These are phyloP conservation scores for Chrysoporthe austroafricana DNA, from an alignment of 2,329 filamentous ascomycete genomes.

Conservation along the genomic window DNA sequence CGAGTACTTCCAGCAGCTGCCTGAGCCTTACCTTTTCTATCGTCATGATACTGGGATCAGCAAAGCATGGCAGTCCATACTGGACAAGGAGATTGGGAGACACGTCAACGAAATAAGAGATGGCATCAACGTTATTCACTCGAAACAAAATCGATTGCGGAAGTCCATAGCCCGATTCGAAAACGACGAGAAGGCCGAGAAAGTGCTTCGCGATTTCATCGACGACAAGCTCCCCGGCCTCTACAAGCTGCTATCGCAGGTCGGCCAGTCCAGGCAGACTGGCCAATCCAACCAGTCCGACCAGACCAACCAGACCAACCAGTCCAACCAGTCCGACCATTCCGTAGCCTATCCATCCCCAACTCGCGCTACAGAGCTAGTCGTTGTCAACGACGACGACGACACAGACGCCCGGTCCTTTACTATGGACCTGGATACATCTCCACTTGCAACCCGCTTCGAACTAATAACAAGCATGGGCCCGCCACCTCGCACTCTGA, in stretches of 20 bases:
- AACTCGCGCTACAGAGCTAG: not conserved
- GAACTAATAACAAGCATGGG: not conserved
- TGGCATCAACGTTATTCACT: not conserved
- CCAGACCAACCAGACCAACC: too few species aligned
- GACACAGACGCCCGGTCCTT: not conserved
- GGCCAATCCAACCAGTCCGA: too few species aligned
- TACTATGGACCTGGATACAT: not conserved
- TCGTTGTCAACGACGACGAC: not conserved
- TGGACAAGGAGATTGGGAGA: not conserved
- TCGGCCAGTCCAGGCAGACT: too few species aligned
- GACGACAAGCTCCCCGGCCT: not conserved
- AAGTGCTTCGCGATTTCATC: not conserved
- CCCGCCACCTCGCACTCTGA: not conserved
- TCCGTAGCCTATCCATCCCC: not conserved
- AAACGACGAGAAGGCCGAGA: not conserved
- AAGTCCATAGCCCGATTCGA: not conserved
- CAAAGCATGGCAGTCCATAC: not conserved
- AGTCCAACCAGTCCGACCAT: not conserved
- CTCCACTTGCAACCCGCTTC: not conserved
- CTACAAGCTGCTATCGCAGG: not conserved
- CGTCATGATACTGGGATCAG: not conserved
- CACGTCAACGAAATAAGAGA: not conserved
- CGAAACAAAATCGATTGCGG: not conserved
- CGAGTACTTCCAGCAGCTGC: not conserved
- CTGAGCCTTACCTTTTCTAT: not conserved